phyloP scores from a whole-genome alignment of 2,329 filamentous ascomycete genomes.

The Trichoderma guizhouense region DNA sequence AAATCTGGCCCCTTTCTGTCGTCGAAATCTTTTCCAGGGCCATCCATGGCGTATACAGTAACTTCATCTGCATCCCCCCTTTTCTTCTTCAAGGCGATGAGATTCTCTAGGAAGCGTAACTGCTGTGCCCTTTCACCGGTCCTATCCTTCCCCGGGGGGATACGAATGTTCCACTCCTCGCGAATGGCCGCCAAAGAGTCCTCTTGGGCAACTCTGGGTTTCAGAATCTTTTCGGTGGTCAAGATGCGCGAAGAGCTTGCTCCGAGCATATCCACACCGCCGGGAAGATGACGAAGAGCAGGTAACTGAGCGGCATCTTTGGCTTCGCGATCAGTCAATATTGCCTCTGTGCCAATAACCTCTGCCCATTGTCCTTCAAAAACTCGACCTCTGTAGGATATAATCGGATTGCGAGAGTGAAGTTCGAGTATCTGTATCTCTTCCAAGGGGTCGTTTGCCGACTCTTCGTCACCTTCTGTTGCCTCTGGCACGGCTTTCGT shows the following conservation, averaged over 20 bases:
- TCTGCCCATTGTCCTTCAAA: constrained; percentile 80
- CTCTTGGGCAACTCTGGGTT: constrained; percentile 39
- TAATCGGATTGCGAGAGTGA: constrained; percentile 69
- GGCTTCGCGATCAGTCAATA: constrained; percentile 59
- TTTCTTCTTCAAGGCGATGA: constrained; percentile 62
- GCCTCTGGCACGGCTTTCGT: constrained; percentile 1
- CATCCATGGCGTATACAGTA: constrained; percentile 53
- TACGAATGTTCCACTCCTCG: constrained; percentile 42
- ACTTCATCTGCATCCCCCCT: constrained; percentile 64
- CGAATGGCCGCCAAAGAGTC: constrained; percentile 40
- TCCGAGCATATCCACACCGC: constrained; percentile 68
- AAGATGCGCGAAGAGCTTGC: constrained; percentile 67
- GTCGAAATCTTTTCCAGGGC: constrained; percentile 39
- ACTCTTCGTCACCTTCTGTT: constrained; percentile 17
- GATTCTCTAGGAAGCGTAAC: constrained; percentile 59
- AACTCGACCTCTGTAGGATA: constrained; percentile 74
- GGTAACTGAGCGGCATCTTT: constrained; percentile 45
- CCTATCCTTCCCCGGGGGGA: constrained; percentile 45
- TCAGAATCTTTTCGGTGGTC: constrained; percentile 61
- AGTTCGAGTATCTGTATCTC: constrained; percentile 80
- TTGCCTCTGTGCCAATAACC: constrained; percentile 78
- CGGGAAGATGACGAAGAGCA: constrained; percentile 48
- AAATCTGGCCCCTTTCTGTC: constrained; percentile 42
- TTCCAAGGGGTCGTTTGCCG: constrained; percentile 23
- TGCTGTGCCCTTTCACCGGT: constrained; percentile 47